Evolutionary conservation across 306 rosid species (phyloP), one percentile per base, ranked within the genome.

Genomic region (Sindora glabra): DNA sequence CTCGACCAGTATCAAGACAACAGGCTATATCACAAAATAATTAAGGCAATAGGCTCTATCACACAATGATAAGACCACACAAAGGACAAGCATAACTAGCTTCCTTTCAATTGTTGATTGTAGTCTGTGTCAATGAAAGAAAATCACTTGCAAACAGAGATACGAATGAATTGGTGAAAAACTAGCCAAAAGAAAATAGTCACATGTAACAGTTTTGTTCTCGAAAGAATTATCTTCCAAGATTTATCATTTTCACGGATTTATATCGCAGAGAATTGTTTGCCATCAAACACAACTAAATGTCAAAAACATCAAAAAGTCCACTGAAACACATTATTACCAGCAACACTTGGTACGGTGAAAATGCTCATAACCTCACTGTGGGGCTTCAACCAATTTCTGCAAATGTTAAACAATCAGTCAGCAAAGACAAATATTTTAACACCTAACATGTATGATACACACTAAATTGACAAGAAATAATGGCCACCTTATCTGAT

Each of bases 371-470:
- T 37, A 54, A 55, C 60, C 80, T 88, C 75, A 86, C 3, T 72
- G 73, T 10, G 73, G 15, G 22, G 90, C 85, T 77, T 81, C 83
- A 48, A 14, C 85, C 77, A 67, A 24, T 59, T 67, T 75, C 98
- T 92, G 96, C 39, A 85, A 67, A 67, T 15, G 61, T 66, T 42
- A 36, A 42, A 10, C 56, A 65, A 68, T 39, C 15, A 37, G 45
- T 70, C 60, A 66, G 76, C 48, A 62, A 40, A 40, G 54, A 59
- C 26, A 38, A 48, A 14, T 59, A 45, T 34, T 46, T 42, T 16
- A 29, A 22, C 56, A 53, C 42, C 44, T 13, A 27, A 40, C 12
- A 27, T n/a, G 32, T 24, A 16, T 12, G 25, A 30, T 46, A 5
- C 16, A n/a, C 19, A 39, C 65, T 29, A 45, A 10, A 25, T 25